Evolutionary conservation across 495 filamentous ascomycete genomes (phyloP).

Genomic region (Glarea lozoyensis): DNA sequence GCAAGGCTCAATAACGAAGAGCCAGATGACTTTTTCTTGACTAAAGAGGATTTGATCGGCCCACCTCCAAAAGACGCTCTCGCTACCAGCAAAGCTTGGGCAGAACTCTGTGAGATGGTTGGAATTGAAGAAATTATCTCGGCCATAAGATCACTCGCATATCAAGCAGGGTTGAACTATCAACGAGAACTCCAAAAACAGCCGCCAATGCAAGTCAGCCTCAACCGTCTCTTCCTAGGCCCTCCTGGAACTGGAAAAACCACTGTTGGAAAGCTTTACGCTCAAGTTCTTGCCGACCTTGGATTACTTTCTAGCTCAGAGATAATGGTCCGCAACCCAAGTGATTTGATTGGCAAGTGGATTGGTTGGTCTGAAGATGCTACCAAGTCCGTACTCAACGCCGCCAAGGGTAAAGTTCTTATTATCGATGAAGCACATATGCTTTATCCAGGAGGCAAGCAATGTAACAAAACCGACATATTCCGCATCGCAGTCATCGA

Average conservation of each 20-base stretch:
- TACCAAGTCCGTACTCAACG: slow-evolving; percentile 61
- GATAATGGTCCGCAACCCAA: slow-evolving; percentile 59
- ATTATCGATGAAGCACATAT: slow-evolving; percentile 72
- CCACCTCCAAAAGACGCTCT: slow-evolving; percentile 51
- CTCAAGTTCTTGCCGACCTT: slow-evolving; percentile 51
- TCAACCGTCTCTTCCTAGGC: slow-evolving; percentile 67
- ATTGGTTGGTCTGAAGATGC: slow-evolving; percentile 61
- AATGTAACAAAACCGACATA: slow-evolving; percentile 30
- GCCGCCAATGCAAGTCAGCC: slow-evolving; percentile 41
- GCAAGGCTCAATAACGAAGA: slow-evolving; percentile 32
- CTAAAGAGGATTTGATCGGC: slow-evolving; percentile 53
- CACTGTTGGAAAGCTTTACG: slow-evolving; percentile 66
- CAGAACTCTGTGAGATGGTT: slow-evolving; percentile 47
- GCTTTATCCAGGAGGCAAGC: slow-evolving; percentile 29
- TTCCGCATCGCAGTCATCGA: slow-evolving; percentile 62
- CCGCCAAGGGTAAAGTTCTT: slow-evolving; percentile 61
- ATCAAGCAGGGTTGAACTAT: slow-evolving; percentile 54
- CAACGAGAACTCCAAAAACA: slow-evolving; percentile 51
- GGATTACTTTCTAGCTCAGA: slow-evolving; percentile 33
- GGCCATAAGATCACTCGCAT: slow-evolving; percentile 44
- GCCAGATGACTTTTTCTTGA: slow-evolving; percentile 43
- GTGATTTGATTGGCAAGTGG: slow-evolving; percentile 59
- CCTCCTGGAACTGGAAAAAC: slow-evolving; percentile 72
- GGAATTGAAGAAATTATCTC: slow-evolving; percentile 57
- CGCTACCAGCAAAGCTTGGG: slow-evolving; percentile 43